Evolutionary conservation across 1,284 basidiomycete species (phyloP).

Genomic region (Rhodotorula sp.): DNA sequence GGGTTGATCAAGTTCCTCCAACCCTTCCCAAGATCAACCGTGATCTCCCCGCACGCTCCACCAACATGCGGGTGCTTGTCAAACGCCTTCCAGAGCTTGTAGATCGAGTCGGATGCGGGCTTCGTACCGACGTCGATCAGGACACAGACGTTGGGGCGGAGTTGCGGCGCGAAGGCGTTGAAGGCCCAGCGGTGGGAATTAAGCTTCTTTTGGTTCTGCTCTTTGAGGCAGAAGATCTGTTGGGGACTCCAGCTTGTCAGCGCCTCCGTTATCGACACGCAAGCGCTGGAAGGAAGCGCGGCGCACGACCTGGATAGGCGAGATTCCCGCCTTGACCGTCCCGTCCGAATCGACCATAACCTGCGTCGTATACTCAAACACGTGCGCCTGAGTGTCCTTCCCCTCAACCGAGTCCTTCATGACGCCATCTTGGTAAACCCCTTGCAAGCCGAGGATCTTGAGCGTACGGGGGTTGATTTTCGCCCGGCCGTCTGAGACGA

Average conservation of each 20-base stretch:
- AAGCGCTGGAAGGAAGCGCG: too few species aligned
- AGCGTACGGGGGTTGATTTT: constrained; percentile 87
- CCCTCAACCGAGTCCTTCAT: constrained; percentile 46
- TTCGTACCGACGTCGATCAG: constrained; percentile 92
- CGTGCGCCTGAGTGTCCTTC: constrained; percentile 25
- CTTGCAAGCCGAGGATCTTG: constrained; percentile 70
- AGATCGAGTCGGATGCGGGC: constrained; percentile 84
- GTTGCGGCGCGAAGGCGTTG: constrained; percentile 50
- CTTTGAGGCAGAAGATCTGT: constrained; percentile 47
- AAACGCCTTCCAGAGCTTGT: constrained; percentile 84
- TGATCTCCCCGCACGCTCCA: constrained; percentile 59
- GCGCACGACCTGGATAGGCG: constrained; percentile 46
- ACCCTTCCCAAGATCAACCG: constrained; percentile 56
- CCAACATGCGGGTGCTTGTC: constrained; percentile 72
- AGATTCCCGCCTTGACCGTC: constrained; percentile 25
- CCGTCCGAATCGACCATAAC: constrained; percentile 30
- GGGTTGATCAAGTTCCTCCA: constrained; percentile 16
- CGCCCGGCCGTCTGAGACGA: constrained; percentile 74
- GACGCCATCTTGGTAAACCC: constrained; percentile 54
- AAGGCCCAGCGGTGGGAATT: constrained; percentile 50
- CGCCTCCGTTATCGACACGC: too few species aligned
- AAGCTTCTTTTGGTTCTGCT: constrained; percentile 42
- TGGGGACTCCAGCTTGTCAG: constrained; percentile 15
- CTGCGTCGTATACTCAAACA: constrained; percentile 35
- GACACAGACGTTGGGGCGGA: constrained; percentile 79